A percentile compares a stretch with the other conserved stretches of the same genome.
phyloP scores from a whole-genome alignment of 352 stramenopile genomes.

The Pythium apleroticum region DNA sequence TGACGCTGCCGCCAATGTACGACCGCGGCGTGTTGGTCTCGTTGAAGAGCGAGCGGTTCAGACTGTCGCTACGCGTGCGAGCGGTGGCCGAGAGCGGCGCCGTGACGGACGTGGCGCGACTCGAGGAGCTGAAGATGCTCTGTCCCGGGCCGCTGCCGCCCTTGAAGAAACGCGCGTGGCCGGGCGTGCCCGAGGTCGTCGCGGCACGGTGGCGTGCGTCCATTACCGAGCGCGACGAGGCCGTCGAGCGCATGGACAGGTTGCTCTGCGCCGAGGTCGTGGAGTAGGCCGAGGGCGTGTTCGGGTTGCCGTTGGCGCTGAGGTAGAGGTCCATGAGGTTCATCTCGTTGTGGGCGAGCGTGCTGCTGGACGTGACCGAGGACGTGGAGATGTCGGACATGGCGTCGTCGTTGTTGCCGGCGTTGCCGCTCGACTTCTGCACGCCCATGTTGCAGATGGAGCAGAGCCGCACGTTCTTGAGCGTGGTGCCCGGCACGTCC shows the following conservation, averaged over 20 bases:
- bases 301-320: constrained; percentile 47
- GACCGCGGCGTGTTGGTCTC: constrained; percentile 69
- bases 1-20: constrained; percentile 76
- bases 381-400: constrained; percentile 79
- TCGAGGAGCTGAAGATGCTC: constrained; percentile 25
- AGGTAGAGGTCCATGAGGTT: constrained; percentile 84
- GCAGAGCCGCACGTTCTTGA: constrained; percentile 86
- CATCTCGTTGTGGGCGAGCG: constrained; percentile 83
- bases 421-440: constrained; percentile 40
- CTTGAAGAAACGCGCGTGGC: constrained; percentile 28
- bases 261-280: constrained; percentile 74
- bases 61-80: constrained; percentile 28
- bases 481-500: constrained; percentile 73
- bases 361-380: constrained; percentile 77
- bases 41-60: constrained; percentile 42
- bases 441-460: constrained; percentile 85
- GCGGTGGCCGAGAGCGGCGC: constrained; percentile 17
- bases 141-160: constrained; percentile 12
- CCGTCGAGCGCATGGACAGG: constrained; percentile 74
- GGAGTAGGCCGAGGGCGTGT: constrained; percentile 75
- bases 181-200: constrained; percentile 16
- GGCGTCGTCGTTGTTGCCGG: constrained; percentile 37
- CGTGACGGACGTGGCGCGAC: constrained; percentile 10
- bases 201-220: constrained; percentile 34
- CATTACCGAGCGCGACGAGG: constrained; percentile 58